Evolutionary conservation across 2,329 filamentous ascomycete genomes (phyloP).

Genomic region (Plectosphaerella plurivora): DNA sequence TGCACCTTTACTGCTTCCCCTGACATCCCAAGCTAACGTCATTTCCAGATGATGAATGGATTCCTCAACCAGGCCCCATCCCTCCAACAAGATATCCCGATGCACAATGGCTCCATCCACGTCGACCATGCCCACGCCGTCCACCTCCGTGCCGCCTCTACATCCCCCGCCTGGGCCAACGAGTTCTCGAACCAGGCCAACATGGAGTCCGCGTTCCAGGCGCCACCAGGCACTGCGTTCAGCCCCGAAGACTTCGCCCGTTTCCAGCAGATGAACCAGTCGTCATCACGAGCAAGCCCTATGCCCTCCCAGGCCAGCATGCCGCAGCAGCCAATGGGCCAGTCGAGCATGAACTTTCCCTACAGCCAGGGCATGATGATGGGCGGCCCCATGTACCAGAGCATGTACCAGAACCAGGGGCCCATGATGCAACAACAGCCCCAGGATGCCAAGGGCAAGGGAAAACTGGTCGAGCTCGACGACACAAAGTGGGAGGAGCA

Average conservation of each 20-base stretch:
- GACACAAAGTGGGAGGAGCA: slow-evolving; percentile 95
- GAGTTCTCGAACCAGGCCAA: slow-evolving; percentile 55
- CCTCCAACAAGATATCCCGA: slow-evolving; percentile 49
- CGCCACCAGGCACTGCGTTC: slow-evolving; percentile 58
- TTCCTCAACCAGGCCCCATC: slow-evolving; percentile 78
- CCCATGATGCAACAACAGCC: slow-evolving; percentile 51
- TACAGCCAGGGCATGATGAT: slow-evolving; percentile 42
- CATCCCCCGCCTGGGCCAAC: slow-evolving; percentile 50
- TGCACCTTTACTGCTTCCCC: slow-evolving; percentile 10
- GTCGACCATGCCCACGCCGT: slow-evolving; percentile 45
- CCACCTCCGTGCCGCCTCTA: slow-evolving; percentile 48
- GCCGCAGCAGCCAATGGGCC: slow-evolving; percentile 50
- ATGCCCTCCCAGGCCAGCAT: slow-evolving; percentile 39
- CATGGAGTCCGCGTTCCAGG: slow-evolving; percentile 69
- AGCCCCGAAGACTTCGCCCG: slow-evolving; percentile 80
- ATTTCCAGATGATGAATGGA: slow-evolving; percentile 77
- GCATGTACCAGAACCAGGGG: slow-evolving; percentile 46
- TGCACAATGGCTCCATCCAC: slow-evolving; percentile 43
- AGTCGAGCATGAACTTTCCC: background rate
- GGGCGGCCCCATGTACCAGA: slow-evolving; percentile 49
- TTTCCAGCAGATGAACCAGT: slow-evolving; percentile 71
- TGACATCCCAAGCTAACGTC: slow-evolving; percentile 18
- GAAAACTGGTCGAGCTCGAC: slow-evolving; percentile 89
- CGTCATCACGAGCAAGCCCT: slow-evolving; percentile 49
- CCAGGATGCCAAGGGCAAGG: slow-evolving; percentile 69